Evolutionary conservation across 2,329 filamentous ascomycete species (phyloP), one percentile per base, ranked within the genome.

Genomic region (Neofusicoccum kwambonambiense): DNA sequence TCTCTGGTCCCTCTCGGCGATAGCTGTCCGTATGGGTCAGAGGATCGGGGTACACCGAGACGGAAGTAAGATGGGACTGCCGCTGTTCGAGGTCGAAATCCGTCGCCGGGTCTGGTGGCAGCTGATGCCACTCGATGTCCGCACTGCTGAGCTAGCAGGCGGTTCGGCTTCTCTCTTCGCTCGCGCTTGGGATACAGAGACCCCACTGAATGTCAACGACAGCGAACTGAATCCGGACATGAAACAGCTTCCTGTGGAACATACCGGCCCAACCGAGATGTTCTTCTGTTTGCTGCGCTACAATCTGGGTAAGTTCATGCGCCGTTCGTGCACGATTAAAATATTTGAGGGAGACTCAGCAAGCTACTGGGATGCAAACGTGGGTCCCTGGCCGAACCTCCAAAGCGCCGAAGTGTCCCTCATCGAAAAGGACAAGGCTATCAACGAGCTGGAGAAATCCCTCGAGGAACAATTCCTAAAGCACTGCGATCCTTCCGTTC

Each of bases 1-100:
- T 3, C 81, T 86, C 4, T 90, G 88, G 86, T 86, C 87, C 44
- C 78, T 90, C 68, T 87, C 86, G 0, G 88, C 87, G 0, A 79
- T 89, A 1, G 82, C 84, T 3, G 79, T 86, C n/a, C 81, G 87
- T 5, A 84, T 89, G 44, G 86, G 82, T 3, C 85, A 87, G 68
- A 82, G 84, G 2, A 81, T 88, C 68, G 87, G 87, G 1, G 77
- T 89, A 2, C 87, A 89, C 69, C 81, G 84, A 4, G 88, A 90
- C 83, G 70, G 82, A 74, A 73, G 76, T 17, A 70, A 69, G 4
- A 75, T 88, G 4, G 81, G 84, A 12, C 70, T 90, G 1, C 81
- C 81, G 0, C 80, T 83, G 0, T 89, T 85, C 67, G 82, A 88
- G 64, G 80, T 81, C 3, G 84, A 89, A 73, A 82, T 88, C 75